These are phyloP conservation scores for Calamus simplicifolius DNA, from an alignment of 176 grass and related monocot species.

Conservation along the genomic window DNA sequence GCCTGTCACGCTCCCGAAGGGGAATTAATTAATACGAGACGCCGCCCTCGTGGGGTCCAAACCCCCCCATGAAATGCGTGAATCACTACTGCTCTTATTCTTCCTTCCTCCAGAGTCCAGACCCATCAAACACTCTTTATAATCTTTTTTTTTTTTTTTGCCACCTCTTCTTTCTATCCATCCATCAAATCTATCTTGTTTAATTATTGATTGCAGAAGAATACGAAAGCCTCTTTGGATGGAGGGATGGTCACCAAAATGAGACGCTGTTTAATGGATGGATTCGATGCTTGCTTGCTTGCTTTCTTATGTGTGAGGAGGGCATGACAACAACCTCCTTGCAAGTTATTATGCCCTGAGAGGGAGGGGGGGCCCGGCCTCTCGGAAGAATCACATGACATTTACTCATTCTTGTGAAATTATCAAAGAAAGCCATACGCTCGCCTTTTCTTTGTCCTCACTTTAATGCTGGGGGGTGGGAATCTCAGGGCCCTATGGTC, in stretches of 20 bases:
- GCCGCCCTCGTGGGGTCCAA: background rate
- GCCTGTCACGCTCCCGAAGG: background rate
- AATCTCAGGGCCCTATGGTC: background rate
- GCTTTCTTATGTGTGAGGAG: background rate
- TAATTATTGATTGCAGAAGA: too few species aligned
- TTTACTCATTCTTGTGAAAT: background rate
- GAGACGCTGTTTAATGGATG: too few species aligned
- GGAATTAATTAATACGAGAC: background rate
- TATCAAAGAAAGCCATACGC: background rate
- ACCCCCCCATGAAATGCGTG: constrained; percentile 1
- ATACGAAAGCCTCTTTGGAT: background rate
- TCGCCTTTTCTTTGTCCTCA: constrained; percentile 1
- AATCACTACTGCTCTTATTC: background rate
- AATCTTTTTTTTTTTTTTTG: background rate
- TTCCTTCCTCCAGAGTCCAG: too few species aligned
- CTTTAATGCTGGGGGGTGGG: background rate
- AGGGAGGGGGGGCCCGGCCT: background rate
- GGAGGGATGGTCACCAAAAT: background rate
- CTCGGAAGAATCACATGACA: background rate
- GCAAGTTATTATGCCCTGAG: background rate
- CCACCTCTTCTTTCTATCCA: background rate
- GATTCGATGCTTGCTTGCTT: background rate
- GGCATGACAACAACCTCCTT: background rate
- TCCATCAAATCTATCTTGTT: too few species aligned
- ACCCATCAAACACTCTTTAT: background rate